phyloP scores from a whole-genome alignment of 306 rosid species.

The Cicer chorassanicum region DNA sequence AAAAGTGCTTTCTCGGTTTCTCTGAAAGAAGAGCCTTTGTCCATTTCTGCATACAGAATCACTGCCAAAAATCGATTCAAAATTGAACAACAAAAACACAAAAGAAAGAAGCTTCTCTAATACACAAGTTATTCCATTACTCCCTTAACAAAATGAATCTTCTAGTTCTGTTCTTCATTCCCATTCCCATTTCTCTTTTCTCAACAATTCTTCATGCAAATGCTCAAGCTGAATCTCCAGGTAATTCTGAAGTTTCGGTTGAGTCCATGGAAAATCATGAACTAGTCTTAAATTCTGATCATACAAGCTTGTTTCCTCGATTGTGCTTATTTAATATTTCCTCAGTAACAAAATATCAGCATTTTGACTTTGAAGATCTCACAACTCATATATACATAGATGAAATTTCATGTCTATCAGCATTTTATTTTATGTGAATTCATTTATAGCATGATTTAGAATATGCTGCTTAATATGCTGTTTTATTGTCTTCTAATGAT shows the following conservation, averaged over 20 bases:
- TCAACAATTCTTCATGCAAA: conserved; percentile 52
- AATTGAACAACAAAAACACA: conserved; percentile 33
- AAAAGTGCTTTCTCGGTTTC: conserved; percentile 74
- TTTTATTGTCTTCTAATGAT: conserved; percentile 33
- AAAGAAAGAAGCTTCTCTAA: conserved; percentile 48
- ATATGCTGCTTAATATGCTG: conserved; percentile 30
- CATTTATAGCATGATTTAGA: not conserved
- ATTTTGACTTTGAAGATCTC: conserved; percentile 31
- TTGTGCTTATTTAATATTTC: not conserved
- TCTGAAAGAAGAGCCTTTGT: conserved; percentile 57
- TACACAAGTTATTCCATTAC: conserved; percentile 34
- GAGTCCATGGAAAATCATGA: conserved; percentile 20
- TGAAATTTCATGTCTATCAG: conserved; percentile 24
- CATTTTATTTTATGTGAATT: conserved; percentile 16
- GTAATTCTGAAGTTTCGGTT: conserved; percentile 24
- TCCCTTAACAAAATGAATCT: conserved; percentile 49
- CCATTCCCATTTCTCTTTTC: conserved; percentile 48
- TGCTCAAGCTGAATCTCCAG: conserved; percentile 65
- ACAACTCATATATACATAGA: conserved; percentile 1
- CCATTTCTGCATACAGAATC: conserved; percentile 46
- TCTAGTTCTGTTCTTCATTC: conserved; percentile 49
- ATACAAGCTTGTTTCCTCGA: conserved; percentile 30
- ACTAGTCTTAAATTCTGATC: conserved; percentile 33
- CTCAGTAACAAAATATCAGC: no score
- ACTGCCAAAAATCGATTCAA: conserved; percentile 48